Evolutionary conservation across 177 flowering plant genomes (phyloP).

Genomic region (Telopea speciosissima): DNA sequence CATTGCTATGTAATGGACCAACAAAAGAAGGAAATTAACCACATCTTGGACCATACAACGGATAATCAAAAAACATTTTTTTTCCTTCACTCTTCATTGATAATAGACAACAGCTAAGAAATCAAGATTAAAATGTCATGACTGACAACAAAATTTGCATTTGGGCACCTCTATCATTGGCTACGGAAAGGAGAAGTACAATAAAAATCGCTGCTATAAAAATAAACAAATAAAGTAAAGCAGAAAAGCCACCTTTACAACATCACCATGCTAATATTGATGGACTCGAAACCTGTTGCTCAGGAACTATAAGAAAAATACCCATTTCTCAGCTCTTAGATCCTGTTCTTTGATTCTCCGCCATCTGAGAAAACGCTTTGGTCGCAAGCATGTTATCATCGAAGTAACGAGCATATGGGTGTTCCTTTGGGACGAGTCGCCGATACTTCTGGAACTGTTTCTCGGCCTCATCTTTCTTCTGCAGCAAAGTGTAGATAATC

Average conservation of each 20-base stretch:
- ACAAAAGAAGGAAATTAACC: neutral
- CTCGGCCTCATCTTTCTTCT: slow-evolving; percentile 73
- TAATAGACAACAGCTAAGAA: neutral
- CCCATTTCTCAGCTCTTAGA: slow-evolving; percentile 30
- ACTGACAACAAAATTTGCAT: neutral
- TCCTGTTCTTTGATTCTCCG: slow-evolving; percentile 35
- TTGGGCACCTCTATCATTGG: neutral
- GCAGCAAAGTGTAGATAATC: slow-evolving; percentile 66
- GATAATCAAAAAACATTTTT: neutral
- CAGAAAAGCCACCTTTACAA: neutral
- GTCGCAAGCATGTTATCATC: slow-evolving; percentile 66
- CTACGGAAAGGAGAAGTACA: neutral
- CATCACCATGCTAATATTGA: neutral
- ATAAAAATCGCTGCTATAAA: neutral
- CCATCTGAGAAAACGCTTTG: slow-evolving; percentile 51
- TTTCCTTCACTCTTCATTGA: neutral
- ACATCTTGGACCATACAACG: neutral
- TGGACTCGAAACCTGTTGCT: neutral
- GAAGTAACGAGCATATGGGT: slow-evolving; percentile 69
- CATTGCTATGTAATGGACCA: neutral
- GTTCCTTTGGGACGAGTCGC: slow-evolving; percentile 74
- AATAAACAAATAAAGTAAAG: neutral
- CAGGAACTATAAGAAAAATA: neutral
- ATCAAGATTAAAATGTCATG: neutral
- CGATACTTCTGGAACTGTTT: slow-evolving; percentile 69